phyloP scores from a whole-genome alignment of 2,329 filamentous ascomycete species.

The Penicillium sp. region DNA sequence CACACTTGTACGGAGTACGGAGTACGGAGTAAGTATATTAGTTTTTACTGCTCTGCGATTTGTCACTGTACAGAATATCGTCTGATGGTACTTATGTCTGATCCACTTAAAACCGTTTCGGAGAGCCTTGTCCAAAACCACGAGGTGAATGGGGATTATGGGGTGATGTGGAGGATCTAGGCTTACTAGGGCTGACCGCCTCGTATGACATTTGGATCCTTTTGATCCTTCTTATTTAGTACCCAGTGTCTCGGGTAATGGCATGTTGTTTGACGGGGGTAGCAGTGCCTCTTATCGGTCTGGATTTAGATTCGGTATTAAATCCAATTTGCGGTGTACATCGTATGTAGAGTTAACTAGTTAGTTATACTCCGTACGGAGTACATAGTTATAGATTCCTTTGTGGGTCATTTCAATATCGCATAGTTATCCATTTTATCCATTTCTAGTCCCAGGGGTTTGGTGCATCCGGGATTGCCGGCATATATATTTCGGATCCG shows the following conservation, averaged over 20 bases:
- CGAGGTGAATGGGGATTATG: background rate
- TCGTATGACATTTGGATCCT: background rate
- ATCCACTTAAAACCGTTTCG: background rate
- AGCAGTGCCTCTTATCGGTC: too few species aligned
- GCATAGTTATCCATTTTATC: too few species aligned
- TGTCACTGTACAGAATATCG: background rate
- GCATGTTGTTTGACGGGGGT: background rate
- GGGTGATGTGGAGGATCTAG: conserved; percentile 1
- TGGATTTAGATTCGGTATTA: background rate
- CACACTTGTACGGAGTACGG: too few species aligned
- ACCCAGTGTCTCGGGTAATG: background rate
- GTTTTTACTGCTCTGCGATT: background rate
- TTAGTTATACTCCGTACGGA: too few species aligned
- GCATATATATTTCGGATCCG: too few species aligned
- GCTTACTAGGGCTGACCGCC: background rate
- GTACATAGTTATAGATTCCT: too few species aligned
- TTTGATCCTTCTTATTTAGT: background rate
- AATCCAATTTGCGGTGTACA: background rate
- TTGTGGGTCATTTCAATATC: background rate
- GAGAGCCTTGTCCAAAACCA: background rate
- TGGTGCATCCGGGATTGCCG: too few species aligned
- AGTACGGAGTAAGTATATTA: background rate
- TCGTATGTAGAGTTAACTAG: too few species aligned
- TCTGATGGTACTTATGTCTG: background rate
- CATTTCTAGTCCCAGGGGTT: background rate